Base-by-base conservation (phyloP, 1,139 yeast species). In the Sugiyamaella novakii region DNA sequence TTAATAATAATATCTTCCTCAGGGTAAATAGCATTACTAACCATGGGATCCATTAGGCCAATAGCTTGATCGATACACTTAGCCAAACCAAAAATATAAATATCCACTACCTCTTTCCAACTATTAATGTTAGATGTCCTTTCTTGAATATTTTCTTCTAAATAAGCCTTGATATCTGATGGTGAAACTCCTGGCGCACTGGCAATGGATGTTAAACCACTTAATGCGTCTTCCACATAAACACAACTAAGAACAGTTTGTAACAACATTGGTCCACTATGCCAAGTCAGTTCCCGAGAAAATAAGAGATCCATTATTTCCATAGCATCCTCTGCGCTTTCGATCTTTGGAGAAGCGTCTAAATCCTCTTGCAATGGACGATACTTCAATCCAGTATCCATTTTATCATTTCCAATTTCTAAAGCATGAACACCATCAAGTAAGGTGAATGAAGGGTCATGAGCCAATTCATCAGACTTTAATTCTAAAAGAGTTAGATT, bases 311-410 rank as follows among this genome's bases (percentile, higher is more conserved):
- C 73, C 37, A 66, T 56, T 14, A 71, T 43, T 35, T 51, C 56
- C 3, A 53, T 29, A 3, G 59, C 59, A 27, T 61, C 59, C 11
- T 51, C 46, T 1, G 62, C 56, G 1, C 57, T 28, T n/a, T 55
- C 55, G 15, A 65, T 48, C 18, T 31, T 47, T 5, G 68, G 65
- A 11, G 56, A 50, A 8, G 42, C 42, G 5, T 31, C 55, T 30
- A 68, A 49, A 30, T 65, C 65, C 7, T 55, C 55, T 3, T 51
- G 55, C 40, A 69, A 52, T 1, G 62, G 48, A 46, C 53, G 47
- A 54, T 59, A 69, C 15, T 58, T 53, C 43, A 65, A 37, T n/a
- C 75, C 75, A 3, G 73, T 68, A 53, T 71, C 75, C 71, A 71
- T 68, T 43, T 64, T 61, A 14, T 56, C 59, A 51, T 65, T 62